phyloP scores from a whole-genome alignment of 331 rosid species.

The Cydonia oblonga region DNA sequence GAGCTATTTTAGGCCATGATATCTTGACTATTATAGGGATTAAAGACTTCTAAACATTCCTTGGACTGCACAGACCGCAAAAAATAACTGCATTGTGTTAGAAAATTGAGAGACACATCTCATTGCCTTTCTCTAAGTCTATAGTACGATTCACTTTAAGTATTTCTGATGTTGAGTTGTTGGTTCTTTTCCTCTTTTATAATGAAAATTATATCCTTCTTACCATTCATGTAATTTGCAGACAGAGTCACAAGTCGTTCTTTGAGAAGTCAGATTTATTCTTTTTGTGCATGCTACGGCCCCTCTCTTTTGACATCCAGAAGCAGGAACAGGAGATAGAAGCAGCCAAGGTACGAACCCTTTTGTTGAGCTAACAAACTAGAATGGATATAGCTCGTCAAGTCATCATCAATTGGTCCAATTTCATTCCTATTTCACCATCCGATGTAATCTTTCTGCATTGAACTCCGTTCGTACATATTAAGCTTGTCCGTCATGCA shows the following conservation, averaged over 20 bases:
- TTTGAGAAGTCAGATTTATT: constrained; percentile 72
- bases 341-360: constrained; percentile 52
- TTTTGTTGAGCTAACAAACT: neutral
- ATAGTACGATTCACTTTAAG: neutral
- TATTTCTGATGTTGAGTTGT: neutral
- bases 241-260: constrained; percentile 60
- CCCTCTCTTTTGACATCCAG: constrained; percentile 53
- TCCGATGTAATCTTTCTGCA: no score
- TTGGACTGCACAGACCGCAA: neutral
- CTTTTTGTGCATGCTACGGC: constrained; percentile 60
- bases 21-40: neutral
- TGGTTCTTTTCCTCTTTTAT: neutral
- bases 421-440: no score
- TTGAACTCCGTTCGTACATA: no score
- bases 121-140: neutral
- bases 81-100: no score
- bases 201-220: neutral
- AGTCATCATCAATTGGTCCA: no score
- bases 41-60: neutral
- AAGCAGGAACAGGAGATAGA: constrained; percentile 62
- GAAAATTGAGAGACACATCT: neutral
- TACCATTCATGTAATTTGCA: constrained; percentile 21
- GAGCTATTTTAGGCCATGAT: neutral
- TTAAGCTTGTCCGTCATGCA: no score
- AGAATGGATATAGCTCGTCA: neutral